Percentiles rank a stretch among this genome's conserved stretches.
These are phyloP conservation scores for Trichosporon sp. DNA, from an alignment of 1,284 basidiomycete species.

Conservation along the genomic window DNA sequence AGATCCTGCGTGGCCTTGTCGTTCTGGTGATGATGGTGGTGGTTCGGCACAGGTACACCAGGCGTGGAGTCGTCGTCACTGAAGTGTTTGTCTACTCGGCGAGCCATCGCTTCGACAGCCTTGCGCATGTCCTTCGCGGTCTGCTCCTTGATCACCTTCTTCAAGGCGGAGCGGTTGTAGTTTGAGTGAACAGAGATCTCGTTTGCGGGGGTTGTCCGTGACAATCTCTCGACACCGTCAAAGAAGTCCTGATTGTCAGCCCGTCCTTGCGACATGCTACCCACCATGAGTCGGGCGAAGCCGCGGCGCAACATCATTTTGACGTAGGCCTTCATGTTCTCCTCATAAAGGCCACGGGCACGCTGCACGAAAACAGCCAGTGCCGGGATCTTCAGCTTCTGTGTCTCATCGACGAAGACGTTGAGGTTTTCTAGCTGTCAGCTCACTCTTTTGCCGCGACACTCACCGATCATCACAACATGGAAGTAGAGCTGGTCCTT, in stretches of 20 bases:
- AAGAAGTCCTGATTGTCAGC: slow-evolving; percentile 76
- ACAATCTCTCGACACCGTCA: slow-evolving; percentile 78
- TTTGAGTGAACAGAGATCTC: slow-evolving; percentile 73
- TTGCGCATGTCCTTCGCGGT: slow-evolving; percentile 82
- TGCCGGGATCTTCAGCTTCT: slow-evolving; percentile 56
- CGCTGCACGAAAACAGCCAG: slow-evolving; percentile 65
- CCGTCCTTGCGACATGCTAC: slow-evolving; percentile 39
- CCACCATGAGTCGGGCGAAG: slow-evolving; percentile 79
- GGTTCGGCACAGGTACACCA: neutral
- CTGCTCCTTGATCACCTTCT: slow-evolving; percentile 81
- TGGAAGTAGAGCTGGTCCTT: slow-evolving; percentile 96
- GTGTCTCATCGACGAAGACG: slow-evolving; percentile 77
- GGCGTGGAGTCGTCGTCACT: slow-evolving; percentile 34
- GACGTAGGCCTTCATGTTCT: slow-evolving; percentile 79
- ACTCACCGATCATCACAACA: slow-evolving; percentile 87
- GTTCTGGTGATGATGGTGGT: slow-evolving; percentile 1
- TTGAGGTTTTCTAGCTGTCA: slow-evolving; percentile 81
- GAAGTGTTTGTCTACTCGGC: slow-evolving; percentile 94
- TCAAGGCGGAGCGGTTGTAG: slow-evolving; percentile 72
- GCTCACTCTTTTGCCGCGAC: slow-evolving; percentile 20
- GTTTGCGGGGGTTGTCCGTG: slow-evolving; percentile 72
- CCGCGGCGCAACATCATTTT: slow-evolving; percentile 80
- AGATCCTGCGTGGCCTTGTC: slow-evolving; percentile 57
- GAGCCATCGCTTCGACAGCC: slow-evolving; percentile 74
- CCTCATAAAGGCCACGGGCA: slow-evolving; percentile 79